These are phyloP conservation scores for Cutaneotrichosporon dermatis DNA, from an alignment of 1,284 basidiomycete species.

Conservation along the genomic window DNA sequence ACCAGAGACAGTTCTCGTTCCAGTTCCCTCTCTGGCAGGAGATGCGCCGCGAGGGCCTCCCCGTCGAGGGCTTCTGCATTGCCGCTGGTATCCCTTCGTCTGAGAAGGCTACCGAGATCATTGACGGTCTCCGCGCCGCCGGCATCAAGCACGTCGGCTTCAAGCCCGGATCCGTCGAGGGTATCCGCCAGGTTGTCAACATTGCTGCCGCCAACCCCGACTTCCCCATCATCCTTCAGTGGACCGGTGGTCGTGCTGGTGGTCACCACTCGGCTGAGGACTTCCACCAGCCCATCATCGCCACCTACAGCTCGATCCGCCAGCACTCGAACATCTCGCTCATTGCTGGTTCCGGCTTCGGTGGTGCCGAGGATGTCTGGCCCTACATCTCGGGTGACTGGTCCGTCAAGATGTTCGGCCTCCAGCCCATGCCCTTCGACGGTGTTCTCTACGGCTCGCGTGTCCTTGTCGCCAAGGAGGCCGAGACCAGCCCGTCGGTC, in stretches of 20 bases:
- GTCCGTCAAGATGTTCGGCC: constrained; percentile 73
- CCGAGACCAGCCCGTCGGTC: constrained; percentile 87
- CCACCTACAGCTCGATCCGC: constrained; percentile 86
- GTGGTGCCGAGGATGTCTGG: constrained; percentile 91
- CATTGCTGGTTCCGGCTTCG: constrained; percentile 95
- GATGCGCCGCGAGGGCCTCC: constrained; percentile 91
- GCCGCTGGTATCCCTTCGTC: constrained; percentile 91
- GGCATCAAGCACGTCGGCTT: constrained; percentile 94
- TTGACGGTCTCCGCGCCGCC: constrained; percentile 65
- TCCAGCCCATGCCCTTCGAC: constrained; percentile 98
- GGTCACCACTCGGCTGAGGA: constrained; percentile 98
- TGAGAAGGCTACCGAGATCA: constrained; percentile 92
- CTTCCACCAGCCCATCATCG: constrained; percentile 92
- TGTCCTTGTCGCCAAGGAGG: constrained; percentile 98
- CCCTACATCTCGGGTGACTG: constrained; percentile 96
- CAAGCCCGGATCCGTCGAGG: constrained; percentile 96
- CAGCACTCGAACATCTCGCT: constrained; percentile 83
- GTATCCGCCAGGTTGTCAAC: constrained; percentile 93
- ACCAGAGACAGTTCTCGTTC: constrained; percentile 94
- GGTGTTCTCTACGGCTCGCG: constrained; percentile 93
- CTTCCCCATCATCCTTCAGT: constrained; percentile 97
- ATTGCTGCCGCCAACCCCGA: constrained; percentile 92
- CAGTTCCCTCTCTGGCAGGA: constrained; percentile 97
- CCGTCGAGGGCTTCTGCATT: constrained; percentile 95
- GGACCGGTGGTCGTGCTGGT: constrained; percentile 99